Percentiles rank a stretch among this genome's conserved stretches.
phyloP scores from a whole-genome alignment of 2,329 filamentous ascomycete species.

The Paecilomyces fulvus region DNA sequence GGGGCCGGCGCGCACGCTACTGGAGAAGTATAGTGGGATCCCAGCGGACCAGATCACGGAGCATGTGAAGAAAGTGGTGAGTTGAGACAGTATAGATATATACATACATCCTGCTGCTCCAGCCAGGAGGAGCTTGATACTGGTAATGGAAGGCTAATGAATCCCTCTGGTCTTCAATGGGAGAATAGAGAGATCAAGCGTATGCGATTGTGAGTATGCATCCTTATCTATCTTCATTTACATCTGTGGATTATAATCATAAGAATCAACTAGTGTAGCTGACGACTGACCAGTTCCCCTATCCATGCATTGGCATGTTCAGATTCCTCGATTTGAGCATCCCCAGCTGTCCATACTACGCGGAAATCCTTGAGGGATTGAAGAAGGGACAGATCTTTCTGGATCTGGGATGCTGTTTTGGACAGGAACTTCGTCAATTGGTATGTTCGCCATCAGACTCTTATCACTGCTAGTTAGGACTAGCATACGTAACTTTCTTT shows the following conservation, averaged over 20 bases:
- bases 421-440: constrained; percentile 7
- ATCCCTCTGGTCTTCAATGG: neutral
- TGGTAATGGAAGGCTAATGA: neutral
- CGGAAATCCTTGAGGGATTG: constrained; percentile 6
- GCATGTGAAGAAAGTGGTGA: neutral
- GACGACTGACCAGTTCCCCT: neutral
- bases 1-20: neutral
- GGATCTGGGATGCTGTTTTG: constrained; percentile 10
- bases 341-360: constrained; percentile 3
- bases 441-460: neutral
- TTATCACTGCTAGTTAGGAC: neutral
- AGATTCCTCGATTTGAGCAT: constrained; percentile 4
- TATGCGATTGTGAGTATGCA: neutral
- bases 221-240: neutral
- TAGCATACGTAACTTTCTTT: neutral
- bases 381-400: constrained; percentile 8
- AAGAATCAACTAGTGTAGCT: neutral
- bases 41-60: neutral
- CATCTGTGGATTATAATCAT: neutral
- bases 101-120: too few species aligned
- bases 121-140: too few species aligned
- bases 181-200: constrained; percentile 10
- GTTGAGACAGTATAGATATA: neutral
- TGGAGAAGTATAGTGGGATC: neutral
- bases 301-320: constrained; percentile 5